Evolutionary conservation across 169 alveolate genomes (phyloP).

Genomic region (Plasmodium knowlesi): DNA sequence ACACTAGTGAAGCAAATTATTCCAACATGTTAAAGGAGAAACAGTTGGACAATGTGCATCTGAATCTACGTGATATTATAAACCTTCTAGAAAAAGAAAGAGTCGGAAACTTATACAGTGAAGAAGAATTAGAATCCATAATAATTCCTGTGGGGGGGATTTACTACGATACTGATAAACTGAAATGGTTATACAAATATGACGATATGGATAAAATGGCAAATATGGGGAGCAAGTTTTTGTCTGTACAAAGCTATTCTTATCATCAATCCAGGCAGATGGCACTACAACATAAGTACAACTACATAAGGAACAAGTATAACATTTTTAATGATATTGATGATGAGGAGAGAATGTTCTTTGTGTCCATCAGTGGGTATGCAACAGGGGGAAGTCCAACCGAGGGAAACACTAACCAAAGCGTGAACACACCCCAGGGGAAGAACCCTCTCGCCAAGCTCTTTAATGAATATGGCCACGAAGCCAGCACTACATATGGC

Average conservation of each 20-base stretch:
- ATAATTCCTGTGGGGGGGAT: slow-evolving; percentile 28
- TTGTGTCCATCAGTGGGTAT: neutral
- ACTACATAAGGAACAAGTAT: slow-evolving; percentile 30
- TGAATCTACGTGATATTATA: slow-evolving; percentile 48
- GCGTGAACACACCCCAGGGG: neutral
- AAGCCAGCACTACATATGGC: neutral
- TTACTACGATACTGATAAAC: slow-evolving; percentile 31
- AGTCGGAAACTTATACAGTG: slow-evolving; percentile 54
- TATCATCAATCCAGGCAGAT: slow-evolving; percentile 58
- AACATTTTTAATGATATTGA: slow-evolving; percentile 33
- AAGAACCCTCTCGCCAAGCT: neutral
- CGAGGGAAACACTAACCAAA: neutral
- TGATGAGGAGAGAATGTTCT: slow-evolving; percentile 52
- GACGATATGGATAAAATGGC: neutral
- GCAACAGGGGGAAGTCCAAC: neutral
- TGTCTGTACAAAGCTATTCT: slow-evolving; percentile 9
- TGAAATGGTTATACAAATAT: slow-evolving; percentile 32
- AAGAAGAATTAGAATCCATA: slow-evolving; percentile 57
- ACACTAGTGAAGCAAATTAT: neutral
- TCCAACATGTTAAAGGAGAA: neutral
- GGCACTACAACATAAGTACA: slow-evolving; percentile 48
- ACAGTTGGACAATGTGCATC: neutral
- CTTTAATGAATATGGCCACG: neutral
- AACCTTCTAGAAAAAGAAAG: slow-evolving; percentile 49
- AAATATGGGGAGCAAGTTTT: slow-evolving; percentile 20